phyloP scores from a whole-genome alignment of 2,329 filamentous ascomycete species.

The Epichloe sp. region DNA sequence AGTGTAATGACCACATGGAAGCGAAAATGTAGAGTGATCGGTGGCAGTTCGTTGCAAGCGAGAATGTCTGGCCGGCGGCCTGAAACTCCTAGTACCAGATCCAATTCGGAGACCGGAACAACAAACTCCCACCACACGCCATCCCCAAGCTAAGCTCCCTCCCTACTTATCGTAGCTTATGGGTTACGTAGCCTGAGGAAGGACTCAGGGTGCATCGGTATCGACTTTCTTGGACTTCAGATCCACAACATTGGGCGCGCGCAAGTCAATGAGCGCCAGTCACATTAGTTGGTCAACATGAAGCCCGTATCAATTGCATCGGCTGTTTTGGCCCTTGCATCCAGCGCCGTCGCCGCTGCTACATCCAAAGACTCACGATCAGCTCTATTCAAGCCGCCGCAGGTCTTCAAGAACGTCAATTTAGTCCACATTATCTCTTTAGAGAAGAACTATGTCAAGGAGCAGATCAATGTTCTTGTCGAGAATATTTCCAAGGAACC shows the following conservation, averaged over 20 bases:
- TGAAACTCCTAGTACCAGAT: not conserved
- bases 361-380: slow-evolving; percentile 48
- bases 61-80: not conserved
- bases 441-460: slow-evolving; percentile 83
- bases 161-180: not conserved
- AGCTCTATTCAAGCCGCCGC: slow-evolving; percentile 65
- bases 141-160: not conserved
- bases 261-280: slow-evolving; percentile 21
- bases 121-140: slow-evolving; percentile 6
- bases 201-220: slow-evolving; percentile 2
- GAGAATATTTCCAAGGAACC: slow-evolving; percentile 71
- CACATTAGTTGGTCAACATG: slow-evolving; percentile 21
- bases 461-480: slow-evolving; percentile 86
- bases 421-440: slow-evolving; percentile 80
- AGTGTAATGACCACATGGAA: too few relatives aligned
- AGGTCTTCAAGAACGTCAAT: slow-evolving; percentile 89
- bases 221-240: slow-evolving; percentile 6
- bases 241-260: slow-evolving; percentile 11
- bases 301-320: slow-evolving; percentile 36
- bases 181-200: slow-evolving; percentile 6
- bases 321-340: slow-evolving; percentile 45
- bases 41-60: not conserved
- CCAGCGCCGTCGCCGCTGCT: slow-evolving; percentile 31
- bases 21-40: not conserved
- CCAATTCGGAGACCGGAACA: slow-evolving; percentile 7